phyloP scores from a whole-genome alignment of 371 early-diverging fungal genomes.

The Mortierella sp. region DNA sequence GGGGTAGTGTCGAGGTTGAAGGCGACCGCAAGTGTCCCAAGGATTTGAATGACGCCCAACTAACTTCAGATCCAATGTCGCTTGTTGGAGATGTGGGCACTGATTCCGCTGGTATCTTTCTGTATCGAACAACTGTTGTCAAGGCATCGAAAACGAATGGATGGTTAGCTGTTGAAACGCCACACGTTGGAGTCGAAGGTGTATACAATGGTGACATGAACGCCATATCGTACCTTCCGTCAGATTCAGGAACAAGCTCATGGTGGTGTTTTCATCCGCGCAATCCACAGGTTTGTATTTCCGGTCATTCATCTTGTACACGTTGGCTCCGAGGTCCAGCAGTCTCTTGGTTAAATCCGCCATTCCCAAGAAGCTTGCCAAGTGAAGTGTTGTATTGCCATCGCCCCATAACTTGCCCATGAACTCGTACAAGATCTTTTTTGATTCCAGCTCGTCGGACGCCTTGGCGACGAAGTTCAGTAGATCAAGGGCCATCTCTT shows the following conservation, averaged over 20 bases:
- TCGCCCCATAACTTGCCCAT: constrained; percentile 75
- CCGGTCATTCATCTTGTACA: constrained; percentile 65
- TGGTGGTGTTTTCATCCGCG: constrained; percentile 71
- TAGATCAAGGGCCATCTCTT: constrained; percentile 70
- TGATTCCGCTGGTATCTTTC: constrained; percentile 30
- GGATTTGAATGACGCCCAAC: constrained; percentile 40
- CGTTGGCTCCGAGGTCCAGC: constrained; percentile 68
- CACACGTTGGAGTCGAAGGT: background rate
- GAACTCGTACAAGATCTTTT: constrained; percentile 72
- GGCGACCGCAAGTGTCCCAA: constrained; percentile 47
- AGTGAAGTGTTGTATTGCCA: constrained; percentile 76
- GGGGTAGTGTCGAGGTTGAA: constrained; percentile 43
- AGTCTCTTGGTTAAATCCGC: constrained; percentile 67
- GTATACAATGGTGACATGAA: background rate
- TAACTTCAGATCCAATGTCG: constrained; percentile 18
- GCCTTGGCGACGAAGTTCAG: constrained; percentile 66
- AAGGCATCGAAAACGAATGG: background rate
- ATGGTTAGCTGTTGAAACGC: background rate
- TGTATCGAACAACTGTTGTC: constrained; percentile 40
- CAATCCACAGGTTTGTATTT: constrained; percentile 74
- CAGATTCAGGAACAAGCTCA: constrained; percentile 59
- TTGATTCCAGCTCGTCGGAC: constrained; percentile 65
- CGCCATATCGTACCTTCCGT: constrained; percentile 56
- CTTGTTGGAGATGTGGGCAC: constrained; percentile 44
- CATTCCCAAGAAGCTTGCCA: constrained; percentile 79